A percentile compares a stretch with the other conserved stretches of the same genome.
Evolutionary conservation across 495 filamentous ascomycete genomes (phyloP).

Genomic region (Penicillium daleae): DNA sequence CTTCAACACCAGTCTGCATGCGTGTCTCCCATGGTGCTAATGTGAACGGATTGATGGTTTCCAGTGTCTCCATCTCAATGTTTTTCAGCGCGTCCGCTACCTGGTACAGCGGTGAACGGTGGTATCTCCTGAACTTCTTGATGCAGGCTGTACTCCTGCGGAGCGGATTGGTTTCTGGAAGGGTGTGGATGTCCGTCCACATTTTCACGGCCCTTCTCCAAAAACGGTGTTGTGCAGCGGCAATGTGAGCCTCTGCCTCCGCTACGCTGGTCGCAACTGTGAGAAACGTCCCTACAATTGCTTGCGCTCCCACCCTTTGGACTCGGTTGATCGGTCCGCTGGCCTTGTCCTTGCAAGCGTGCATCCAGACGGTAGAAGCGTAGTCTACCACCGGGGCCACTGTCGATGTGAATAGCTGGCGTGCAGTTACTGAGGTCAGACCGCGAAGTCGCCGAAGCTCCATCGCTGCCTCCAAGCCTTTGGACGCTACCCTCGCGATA

Average conservation of each 20-base stretch:
- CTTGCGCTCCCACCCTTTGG: conserved; percentile 38
- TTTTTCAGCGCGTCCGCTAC: conserved; percentile 20
- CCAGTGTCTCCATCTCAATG: conserved; percentile 21
- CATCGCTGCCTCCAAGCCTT: conserved; percentile 31
- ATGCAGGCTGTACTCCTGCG: conserved; percentile 20
- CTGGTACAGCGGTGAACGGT: conserved; percentile 18
- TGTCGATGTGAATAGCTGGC: conserved; percentile 25
- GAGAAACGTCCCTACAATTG: conserved; percentile 32
- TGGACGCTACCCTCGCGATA: conserved; percentile 29
- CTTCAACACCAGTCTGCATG: conserved; percentile 10
- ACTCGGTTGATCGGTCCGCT: conserved; percentile 26
- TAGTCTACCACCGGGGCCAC: conserved; percentile 38
- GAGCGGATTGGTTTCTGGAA: conserved; percentile 30
- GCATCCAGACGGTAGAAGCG: conserved; percentile 38
- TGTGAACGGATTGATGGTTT: conserved; percentile 19
- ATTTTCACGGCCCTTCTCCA: conserved; percentile 30
- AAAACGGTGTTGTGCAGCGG: conserved; percentile 25
- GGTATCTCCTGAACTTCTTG: conserved; percentile 22
- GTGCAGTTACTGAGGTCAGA: conserved; percentile 24
- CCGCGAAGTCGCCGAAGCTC: conserved; percentile 30
- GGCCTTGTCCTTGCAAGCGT: conserved; percentile 30
- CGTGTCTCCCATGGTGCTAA: conserved; percentile 19
- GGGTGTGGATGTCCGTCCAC: conserved; percentile 30
- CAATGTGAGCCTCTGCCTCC: conserved; percentile 24
- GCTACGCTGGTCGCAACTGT: conserved; percentile 18